Evolutionary conservation across 495 filamentous ascomycete genomes (phyloP), one percentile per base, ranked within the genome.

Genomic region (Penicillium malachiteum): DNA sequence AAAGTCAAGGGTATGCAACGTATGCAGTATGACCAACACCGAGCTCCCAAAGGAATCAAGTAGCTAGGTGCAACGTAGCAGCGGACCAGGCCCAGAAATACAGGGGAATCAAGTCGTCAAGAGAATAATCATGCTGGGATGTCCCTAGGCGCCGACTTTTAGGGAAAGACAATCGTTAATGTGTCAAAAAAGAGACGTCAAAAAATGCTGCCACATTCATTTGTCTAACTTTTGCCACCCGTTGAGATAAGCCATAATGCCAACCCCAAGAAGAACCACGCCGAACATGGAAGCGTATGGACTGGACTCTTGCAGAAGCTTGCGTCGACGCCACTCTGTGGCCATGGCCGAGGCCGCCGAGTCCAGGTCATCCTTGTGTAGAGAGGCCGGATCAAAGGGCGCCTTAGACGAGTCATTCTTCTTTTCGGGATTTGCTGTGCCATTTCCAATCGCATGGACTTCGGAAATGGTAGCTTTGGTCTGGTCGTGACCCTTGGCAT

Each of bases 221-320:
- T 82, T 79, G 54, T 86, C 84, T 57, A 81, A 73, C 64, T 83
- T 84, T 70, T 89, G 85, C 87, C 88, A 95, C 40, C 87, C 87
- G 68, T 98, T 98, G 58, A 98, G 77, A 73, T 91, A 96, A 41
- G 89, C 90, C 94, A 98, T 98, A 47, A 97, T 68, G 31, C 91
- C 88, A 65, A 96, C 86, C 13, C 94, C 94, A 58, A 97, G 70
- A 44, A 96, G 71, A 47, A 97, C 91, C 5, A 98, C 92, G 6
- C 90, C 89, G 18, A 96, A 72, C 76, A 96, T 92, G 7, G 87
- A 91, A 33, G 88, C 89, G 62, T 91, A 96, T 17, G 94, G 94
- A 50, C 86, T 82, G 57, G 85, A 82, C 32, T 90, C 83, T 55
- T 84, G 75, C 47, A 90, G 58, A n/a, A 72, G 69, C 41, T 69